Evolutionary conservation across 106 monocot genomes (phyloP).

Genomic region (Acanthochlamys bracteata): DNA sequence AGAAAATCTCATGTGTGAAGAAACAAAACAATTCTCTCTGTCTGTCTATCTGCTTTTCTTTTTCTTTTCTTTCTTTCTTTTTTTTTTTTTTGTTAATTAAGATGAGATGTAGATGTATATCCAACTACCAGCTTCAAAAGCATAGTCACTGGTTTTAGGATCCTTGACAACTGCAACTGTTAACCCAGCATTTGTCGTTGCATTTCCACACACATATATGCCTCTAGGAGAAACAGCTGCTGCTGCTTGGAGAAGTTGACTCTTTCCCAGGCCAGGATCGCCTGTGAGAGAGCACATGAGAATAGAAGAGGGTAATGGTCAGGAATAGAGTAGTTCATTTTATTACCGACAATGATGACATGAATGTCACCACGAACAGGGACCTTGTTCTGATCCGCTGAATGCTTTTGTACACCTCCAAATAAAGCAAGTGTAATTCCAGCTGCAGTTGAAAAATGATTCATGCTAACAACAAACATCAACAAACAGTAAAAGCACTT

Average conservation of each 20-base stretch:
- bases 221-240: conserved; percentile 89
- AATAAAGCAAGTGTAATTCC: conserved; percentile 92
- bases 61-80: too few relatives aligned
- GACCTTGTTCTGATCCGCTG: conserved; percentile 92
- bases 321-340: neutral
- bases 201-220: conserved; percentile 98
- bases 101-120: too few relatives aligned
- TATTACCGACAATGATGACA: conserved; percentile 88
- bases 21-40: too few relatives aligned
- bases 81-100: too few relatives aligned
- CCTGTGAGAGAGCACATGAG: conserved; percentile 47
- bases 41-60: too few relatives aligned
- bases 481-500: too few relatives aligned
- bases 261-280: conserved; percentile 98
- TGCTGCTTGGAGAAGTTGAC: conserved; percentile 97
- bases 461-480: too few relatives aligned
- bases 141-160: conserved; percentile 95
- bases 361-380: conserved; percentile 98
- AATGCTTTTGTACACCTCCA: conserved; percentile 96
- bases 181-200: conserved; percentile 96
- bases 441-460: conserved; percentile 28
- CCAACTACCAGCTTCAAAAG: conserved; percentile 93
- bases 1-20: too few relatives aligned
- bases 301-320: too few relatives aligned
- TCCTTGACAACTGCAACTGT: conserved; percentile 99